Evolutionary conservation across 305 asterid genomes (phyloP).

Genomic region (Solanum hybrid): DNA sequence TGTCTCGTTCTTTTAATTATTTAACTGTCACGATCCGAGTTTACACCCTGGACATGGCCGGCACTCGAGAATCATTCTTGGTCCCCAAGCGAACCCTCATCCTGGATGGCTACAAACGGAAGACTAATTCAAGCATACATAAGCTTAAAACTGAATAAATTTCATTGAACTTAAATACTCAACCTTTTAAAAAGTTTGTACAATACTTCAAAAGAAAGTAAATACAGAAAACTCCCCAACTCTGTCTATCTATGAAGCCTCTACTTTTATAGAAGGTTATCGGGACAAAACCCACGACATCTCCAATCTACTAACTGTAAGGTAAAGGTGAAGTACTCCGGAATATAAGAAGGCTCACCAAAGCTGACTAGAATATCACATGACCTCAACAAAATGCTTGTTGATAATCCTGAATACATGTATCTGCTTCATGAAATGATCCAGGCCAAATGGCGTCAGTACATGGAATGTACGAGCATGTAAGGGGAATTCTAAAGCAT

Average conservation of each 20-base stretch:
- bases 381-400: background rate
- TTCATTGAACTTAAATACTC: background rate
- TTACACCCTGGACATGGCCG: background rate
- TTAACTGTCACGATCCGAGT: background rate
- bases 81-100: background rate
- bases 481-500: background rate
- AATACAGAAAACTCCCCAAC: background rate
- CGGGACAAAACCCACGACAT: no score
- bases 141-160: background rate
- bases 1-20: background rate
- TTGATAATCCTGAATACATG: background rate
- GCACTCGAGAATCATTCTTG: background rate
- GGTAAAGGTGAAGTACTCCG: background rate
- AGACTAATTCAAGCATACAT: background rate
- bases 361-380: no score
- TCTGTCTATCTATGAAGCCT: background rate
- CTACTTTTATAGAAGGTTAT: background rate
- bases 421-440: background rate
- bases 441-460: background rate
- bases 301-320: no score
- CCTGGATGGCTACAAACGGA: background rate
- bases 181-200: background rate
- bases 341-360: no score
- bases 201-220: background rate
- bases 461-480: background rate